Evolutionary conservation across 345 rosid species (phyloP), one percentile per base, ranked within the genome.

Genomic region (Hypericum androsaemum): DNA sequence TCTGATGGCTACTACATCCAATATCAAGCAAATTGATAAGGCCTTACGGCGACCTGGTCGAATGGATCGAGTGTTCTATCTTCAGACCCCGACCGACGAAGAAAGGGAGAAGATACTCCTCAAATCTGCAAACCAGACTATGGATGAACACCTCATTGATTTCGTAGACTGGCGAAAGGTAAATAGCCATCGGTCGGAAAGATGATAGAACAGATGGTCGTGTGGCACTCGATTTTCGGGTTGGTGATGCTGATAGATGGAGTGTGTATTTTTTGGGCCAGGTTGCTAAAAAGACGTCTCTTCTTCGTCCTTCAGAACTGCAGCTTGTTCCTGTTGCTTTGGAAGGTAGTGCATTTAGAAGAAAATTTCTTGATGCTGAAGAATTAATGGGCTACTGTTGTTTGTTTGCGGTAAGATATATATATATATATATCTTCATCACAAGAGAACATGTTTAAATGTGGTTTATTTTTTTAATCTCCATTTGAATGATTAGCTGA

Each of bases 41-140:
- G 97, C 97, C 1, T 81, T 89, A 53, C 83, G 63, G 70, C 76
- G 97, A 50, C 97, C 97, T 56, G 97, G 97, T 62, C 83, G 97
- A 53, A 89, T 89, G 97, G 97, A 89, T 70, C 79, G 95, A 72
- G 73, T 86, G 61, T 89, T 89, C 68, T 75, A 77, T 75, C 95
- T 89, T 64, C 97, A 89, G 64, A 77, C 74, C 62, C 97, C 94
- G 59, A 86, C 97, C 53, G 82, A 83, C 75, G 60, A 62, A 58
- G 97, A 89, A 70, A 89, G 97, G 74, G 97, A 89, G 77, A 81
- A 72, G 71, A 86, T 89, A 65, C 73, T 89, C 58, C 74, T 12
- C 50, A 67, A 55, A 52, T 60, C 95, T 78, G 95, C 97, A 52
- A 79, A 83, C 66, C 89, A 83, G 69, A 79, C 86, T 69, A 81